A percentile compares a stretch with the other conserved stretches of the same genome.
These are phyloP conservation scores for Plasmodium knowlesi DNA, from an alignment of 169 alveolate genomes.

Conservation along the genomic window DNA sequence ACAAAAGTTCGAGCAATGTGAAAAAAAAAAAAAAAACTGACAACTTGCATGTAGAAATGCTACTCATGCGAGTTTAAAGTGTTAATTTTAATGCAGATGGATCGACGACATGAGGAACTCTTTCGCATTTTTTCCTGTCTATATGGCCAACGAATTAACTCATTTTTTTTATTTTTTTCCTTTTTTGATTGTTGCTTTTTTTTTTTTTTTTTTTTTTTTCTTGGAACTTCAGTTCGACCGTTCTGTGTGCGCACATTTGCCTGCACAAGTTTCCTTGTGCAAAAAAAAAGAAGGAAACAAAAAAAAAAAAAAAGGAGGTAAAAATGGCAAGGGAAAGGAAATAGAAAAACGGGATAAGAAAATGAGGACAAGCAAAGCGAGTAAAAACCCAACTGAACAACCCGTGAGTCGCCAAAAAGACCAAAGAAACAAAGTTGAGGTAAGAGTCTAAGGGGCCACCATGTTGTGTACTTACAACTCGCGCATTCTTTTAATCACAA, in stretches of 20 bases:
- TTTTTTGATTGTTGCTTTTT: neutral
- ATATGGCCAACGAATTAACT: neutral
- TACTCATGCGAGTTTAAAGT: conserved; percentile 1
- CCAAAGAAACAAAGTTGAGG: neutral
- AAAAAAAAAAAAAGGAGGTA: neutral
- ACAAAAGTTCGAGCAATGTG: conserved; percentile 1
- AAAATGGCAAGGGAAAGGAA: neutral
- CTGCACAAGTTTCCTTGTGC: neutral
- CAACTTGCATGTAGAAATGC: conserved; percentile 3
- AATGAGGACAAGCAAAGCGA: neutral
- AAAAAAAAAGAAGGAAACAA: conserved; percentile 24
- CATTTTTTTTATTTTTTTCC: neutral
- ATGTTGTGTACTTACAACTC: conserved; percentile 22
- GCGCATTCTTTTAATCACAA: neutral
- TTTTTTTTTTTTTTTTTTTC: neutral
- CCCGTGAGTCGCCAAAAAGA: neutral
- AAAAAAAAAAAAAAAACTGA: neutral
- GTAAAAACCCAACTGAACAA: conserved; percentile 1
- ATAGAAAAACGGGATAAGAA: neutral
- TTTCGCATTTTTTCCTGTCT: neutral
- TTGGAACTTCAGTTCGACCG: neutral
- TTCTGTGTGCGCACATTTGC: neutral
- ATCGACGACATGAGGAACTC: neutral
- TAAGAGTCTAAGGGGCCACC: neutral
- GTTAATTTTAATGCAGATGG: neutral